Evolutionary conservation across 1,139 yeast genomes (phyloP), one percentile per base, ranked within the genome.

Genomic region (Yamadazyma kanchanaburiensis): DNA sequence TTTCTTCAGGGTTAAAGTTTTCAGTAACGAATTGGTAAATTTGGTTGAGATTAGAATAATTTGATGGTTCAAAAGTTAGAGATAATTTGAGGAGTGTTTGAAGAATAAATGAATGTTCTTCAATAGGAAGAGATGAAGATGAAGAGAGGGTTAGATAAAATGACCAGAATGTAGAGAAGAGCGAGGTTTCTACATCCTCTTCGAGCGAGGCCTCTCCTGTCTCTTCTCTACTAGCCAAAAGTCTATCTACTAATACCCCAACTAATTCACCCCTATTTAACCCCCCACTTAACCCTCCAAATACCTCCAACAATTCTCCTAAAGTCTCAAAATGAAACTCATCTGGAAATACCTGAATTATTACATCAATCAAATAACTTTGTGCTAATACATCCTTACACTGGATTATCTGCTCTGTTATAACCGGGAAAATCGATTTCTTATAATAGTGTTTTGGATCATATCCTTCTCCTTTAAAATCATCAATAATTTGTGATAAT

Each of bases 371-470:
- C 35, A 91, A 61, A 51, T 91, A 94, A 46, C 81, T 87, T 56
- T 91, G 98, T 4, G 98, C 96, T 40, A 91, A 72, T 23, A 80
- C 82, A 51, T 91, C 98, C 38, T 86, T 73, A 55, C 97, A 94
- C 53, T 89, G 96, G 10, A 89, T 79, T 26, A 91, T 83, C 55
- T 91, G 98, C 48, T 89, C 96, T 18, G 91, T 68, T 12, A 91
- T 70, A 0, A 79, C 73, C 1, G 97, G 96, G 40, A 91, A 69
- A 11, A 91, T 78, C 15, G 70, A 64, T 6, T 65, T 62, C 33
- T 75, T 68, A 58, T 89, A 94, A 46, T 75, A 73, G 1, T 59
- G 55, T 6, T 53, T 53, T 12, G 60, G 49, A 4, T 61, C 51
- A 39, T 60, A 65, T 7, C 39, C 40, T 6, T 47, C 49, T 30